Percentiles rank a stretch among this genome's conserved stretches.
phyloP scores from a whole-genome alignment of 108 stramenopile genomes.

The Nannochloropsis gaditana region DNA sequence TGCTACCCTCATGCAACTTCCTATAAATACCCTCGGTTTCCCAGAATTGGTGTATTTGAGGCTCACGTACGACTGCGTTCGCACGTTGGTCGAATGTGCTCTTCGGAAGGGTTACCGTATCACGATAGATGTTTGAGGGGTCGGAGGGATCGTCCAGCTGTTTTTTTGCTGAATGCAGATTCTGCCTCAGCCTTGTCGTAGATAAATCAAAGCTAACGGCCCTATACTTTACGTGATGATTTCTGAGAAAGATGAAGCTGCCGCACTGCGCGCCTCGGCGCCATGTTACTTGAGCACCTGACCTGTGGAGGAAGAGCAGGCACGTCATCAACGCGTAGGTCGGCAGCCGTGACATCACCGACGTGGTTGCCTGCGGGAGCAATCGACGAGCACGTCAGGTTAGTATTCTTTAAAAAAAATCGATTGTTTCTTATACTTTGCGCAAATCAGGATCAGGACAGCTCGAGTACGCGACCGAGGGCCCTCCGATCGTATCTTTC shows the following conservation, averaged over 20 bases:
- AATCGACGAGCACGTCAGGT: no score
- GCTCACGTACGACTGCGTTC: slow-evolving; percentile 81
- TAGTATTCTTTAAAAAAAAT: no score
- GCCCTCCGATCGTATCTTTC: no score
- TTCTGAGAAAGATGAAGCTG: not conserved
- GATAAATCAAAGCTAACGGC: no score
- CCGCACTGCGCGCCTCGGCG: not conserved
- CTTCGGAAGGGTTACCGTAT: not conserved
- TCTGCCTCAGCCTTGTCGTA: no score
- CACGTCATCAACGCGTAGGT: not conserved
- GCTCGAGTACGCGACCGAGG: no score
- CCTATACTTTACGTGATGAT: no score
- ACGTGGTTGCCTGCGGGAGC: no score
- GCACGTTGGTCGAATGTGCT: slow-evolving; percentile 66
- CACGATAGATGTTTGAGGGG: not conserved
- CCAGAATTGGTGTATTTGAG: slow-evolving; percentile 82
- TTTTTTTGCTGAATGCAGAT: not conserved
- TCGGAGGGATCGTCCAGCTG: not conserved
- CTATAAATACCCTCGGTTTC: slow-evolving; percentile 73
- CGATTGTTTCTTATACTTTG: no score
- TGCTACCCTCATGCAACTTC: slow-evolving; percentile 60
- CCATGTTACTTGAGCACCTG: not conserved
- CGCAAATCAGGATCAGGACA: no score
- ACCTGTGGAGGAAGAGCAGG: not conserved
- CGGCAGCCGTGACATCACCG: not conserved